Evolutionary conservation across 768 basidiomycete species (phyloP).

Genomic region (Trametes sanguinea): DNA sequence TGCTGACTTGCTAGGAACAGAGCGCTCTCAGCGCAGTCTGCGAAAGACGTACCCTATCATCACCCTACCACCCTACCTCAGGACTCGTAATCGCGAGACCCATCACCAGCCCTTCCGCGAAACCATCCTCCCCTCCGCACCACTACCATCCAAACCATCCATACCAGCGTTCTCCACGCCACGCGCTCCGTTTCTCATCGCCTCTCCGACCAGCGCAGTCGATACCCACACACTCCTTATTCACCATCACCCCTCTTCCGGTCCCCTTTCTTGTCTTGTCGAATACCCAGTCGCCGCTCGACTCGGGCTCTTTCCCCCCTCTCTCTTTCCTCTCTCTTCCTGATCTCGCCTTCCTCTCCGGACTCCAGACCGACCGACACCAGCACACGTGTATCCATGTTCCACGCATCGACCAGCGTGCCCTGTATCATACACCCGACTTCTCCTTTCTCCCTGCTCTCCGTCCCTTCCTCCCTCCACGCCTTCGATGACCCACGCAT

Average conservation of each 20-base stretch:
- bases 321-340: neutral
- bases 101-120: neutral
- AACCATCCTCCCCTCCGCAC: neutral
- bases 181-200: neutral
- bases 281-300: neutral
- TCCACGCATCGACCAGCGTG: neutral
- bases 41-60: slow-evolving; percentile 17
- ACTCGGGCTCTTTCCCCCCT: neutral
- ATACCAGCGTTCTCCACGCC: slow-evolving; percentile 1
- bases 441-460: neutral
- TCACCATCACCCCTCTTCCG: neutral
- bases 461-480: neutral
- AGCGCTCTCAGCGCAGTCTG: slow-evolving; percentile 7
- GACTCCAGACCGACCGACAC: neutral
- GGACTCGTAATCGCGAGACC: slow-evolving; percentile 17
- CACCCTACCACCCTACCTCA: slow-evolving; percentile 14
- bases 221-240: slow-evolving; percentile 12
- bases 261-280: neutral
- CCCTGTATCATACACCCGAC: slow-evolving; percentile 13
- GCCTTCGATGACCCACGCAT: too few relatives aligned
- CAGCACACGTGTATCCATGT: neutral
- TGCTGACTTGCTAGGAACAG: neutral
- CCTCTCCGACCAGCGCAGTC: neutral
- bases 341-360: too few relatives aligned
- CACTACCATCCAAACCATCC: neutral